Evolutionary conservation across 2,329 filamentous ascomycete species (phyloP).

Genomic region (Sporothrix brunneoviolacea): DNA sequence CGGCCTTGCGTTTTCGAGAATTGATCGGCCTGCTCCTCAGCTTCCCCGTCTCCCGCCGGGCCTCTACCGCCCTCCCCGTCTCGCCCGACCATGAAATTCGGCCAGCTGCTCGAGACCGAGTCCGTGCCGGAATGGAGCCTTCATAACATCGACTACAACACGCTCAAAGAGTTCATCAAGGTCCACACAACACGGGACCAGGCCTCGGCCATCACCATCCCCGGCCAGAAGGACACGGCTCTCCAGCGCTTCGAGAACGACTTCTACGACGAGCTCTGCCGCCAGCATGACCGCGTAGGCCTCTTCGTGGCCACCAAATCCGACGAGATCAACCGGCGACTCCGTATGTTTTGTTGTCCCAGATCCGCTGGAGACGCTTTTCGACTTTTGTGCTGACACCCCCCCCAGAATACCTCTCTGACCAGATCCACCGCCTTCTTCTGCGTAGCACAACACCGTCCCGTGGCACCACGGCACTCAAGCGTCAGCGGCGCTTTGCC

Average conservation of each 20-base stretch:
- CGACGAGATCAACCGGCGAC: constrained; percentile 64
- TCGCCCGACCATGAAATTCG: constrained; percentile 60
- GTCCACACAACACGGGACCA: constrained; percentile 66
- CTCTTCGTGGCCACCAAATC: constrained; percentile 76
- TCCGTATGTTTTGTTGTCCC: constrained; percentile 44
- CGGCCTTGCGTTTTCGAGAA: too few relatives aligned
- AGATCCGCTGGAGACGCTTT: too few relatives aligned
- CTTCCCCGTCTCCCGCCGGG: not conserved
- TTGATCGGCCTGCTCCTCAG: too few relatives aligned
- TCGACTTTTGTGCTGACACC: too few relatives aligned
- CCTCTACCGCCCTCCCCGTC: not conserved
- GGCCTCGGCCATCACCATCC: constrained; percentile 65
- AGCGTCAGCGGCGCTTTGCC: constrained; percentile 44
- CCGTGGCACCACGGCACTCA: constrained; percentile 32
- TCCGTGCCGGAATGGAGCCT: constrained; percentile 79
- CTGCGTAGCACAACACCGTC: constrained; percentile 34
- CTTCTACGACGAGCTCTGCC: constrained; percentile 64
- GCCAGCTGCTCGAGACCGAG: constrained; percentile 63
- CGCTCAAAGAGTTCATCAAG: constrained; percentile 79
- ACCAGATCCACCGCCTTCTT: constrained; percentile 41
- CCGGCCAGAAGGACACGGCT: constrained; percentile 56
- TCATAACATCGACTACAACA: constrained; percentile 85
- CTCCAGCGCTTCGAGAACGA: constrained; percentile 60
- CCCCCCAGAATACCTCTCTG: constrained; percentile 40
- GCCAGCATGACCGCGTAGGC: constrained; percentile 69